Percentiles rank a stretch among this genome's conserved stretches.
phyloP scores from a whole-genome alignment of 176 grass and related monocot genomes.

The Metroxylon sagu region DNA sequence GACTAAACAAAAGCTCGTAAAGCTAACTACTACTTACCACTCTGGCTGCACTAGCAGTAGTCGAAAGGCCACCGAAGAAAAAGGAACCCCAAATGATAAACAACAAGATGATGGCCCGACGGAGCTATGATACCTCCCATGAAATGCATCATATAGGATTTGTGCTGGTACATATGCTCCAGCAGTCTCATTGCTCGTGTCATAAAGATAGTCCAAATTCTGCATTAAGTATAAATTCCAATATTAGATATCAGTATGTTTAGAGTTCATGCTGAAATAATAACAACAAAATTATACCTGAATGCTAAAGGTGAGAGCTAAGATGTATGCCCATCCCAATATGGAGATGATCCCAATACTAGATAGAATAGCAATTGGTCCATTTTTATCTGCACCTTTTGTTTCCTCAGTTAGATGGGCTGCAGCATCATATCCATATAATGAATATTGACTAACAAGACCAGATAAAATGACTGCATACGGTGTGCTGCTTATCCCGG shows the following conservation, averaged over 20 bases:
- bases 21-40: slow-evolving; percentile 29
- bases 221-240: slow-evolving; percentile 22
- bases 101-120: slow-evolving; percentile 65
- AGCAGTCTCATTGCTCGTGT: slow-evolving; percentile 60
- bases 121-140: slow-evolving; percentile 64
- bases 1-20: no score
- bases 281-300: slow-evolving; percentile 28
- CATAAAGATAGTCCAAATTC: slow-evolving; percentile 64
- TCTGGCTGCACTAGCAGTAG: slow-evolving; percentile 89
- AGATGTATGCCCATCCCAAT: slow-evolving; percentile 97
- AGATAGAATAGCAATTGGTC: slow-evolving; percentile 89
- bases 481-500: slow-evolving; percentile 55
- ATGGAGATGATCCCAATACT: slow-evolving; percentile 93
- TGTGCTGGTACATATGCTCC: slow-evolving; percentile 79
- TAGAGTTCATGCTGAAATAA: no score
- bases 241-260: not conserved
- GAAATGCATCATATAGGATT: slow-evolving; percentile 94
- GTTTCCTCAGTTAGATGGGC: slow-evolving; percentile 98
- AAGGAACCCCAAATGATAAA: slow-evolving; percentile 96
- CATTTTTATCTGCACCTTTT: slow-evolving; percentile 88
- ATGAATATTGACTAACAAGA: slow-evolving; percentile 94
- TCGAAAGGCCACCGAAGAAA: slow-evolving; percentile 97
- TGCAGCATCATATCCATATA: slow-evolving; percentile 93
- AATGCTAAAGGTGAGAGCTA: slow-evolving; percentile 98
- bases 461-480: slow-evolving; percentile 70